Percentiles rank a stretch among this genome's conserved stretches.
These are phyloP conservation scores for Tetracentron sinense DNA, from an alignment of 164 flowering plant species.

Conservation along the genomic window DNA sequence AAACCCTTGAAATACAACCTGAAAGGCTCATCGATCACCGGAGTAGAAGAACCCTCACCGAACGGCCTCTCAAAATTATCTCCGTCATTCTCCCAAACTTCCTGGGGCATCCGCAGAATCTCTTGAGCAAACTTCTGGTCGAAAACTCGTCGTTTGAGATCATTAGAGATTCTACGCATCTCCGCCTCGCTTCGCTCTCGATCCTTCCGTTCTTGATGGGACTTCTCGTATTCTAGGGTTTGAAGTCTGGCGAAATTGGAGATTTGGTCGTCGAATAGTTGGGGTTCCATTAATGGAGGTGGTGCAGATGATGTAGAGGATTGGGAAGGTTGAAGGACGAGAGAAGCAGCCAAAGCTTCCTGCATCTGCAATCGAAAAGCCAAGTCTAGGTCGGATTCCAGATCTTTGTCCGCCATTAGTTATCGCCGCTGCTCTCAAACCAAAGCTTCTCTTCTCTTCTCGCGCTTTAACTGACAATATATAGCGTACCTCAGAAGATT, in stretches of 20 bases:
- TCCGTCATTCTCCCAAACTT: conserved; percentile 45
- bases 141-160: conserved; percentile 44
- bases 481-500: no score
- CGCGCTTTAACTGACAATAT: no score
- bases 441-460: no score
- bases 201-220: conserved; percentile 37
- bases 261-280: conserved; percentile 10
- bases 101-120: conserved; percentile 38
- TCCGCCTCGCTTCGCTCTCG: conserved; percentile 26
- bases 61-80: conserved; percentile 45
- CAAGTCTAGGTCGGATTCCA: conserved; percentile 48
- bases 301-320: conserved; percentile 16
- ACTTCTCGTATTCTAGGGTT: conserved; percentile 29
- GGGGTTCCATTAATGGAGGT: conserved; percentile 5
- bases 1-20: conserved; percentile 71
- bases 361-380: conserved; percentile 60
- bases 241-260: conserved; percentile 19
- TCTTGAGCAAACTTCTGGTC: conserved; percentile 50
- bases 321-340: conserved; percentile 31
- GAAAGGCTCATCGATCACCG: conserved; percentile 11
- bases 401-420: conserved; percentile 25
- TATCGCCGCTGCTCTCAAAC: conserved; percentile 34
- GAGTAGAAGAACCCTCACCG: conserved; percentile 30
- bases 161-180: conserved; percentile 23
- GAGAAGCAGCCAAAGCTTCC: conserved; percentile 57